These are phyloP conservation scores for Thuidium tamariscinum DNA, from an alignment of 225 moss, liverwort and hornwort species.

Conservation along the genomic window DNA sequence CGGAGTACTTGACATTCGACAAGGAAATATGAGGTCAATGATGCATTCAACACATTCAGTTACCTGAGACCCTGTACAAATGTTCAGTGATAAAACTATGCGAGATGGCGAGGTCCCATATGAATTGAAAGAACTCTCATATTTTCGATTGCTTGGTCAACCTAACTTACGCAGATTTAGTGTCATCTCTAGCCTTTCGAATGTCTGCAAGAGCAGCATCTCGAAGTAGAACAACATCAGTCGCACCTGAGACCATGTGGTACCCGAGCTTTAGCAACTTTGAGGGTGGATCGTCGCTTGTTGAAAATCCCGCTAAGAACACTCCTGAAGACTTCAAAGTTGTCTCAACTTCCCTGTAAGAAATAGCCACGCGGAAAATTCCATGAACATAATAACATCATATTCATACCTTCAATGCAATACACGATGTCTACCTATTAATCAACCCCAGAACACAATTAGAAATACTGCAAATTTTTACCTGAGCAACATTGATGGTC, in stretches of 20 bases:
- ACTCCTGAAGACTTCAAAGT: constrained; percentile 24
- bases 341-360: constrained; percentile 38
- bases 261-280: constrained; percentile 46
- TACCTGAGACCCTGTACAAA: neutral
- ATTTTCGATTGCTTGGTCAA: neutral
- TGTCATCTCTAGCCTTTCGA: constrained; percentile 20
- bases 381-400: neutral
- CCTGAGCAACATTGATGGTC: constrained; percentile 32
- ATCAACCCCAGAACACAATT: neutral
- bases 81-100: neutral
- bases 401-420: neutral
- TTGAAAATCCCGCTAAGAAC: constrained; percentile 32
- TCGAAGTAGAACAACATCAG: constrained; percentile 32
- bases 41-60: neutral
- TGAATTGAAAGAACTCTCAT: neutral
- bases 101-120: neutral
- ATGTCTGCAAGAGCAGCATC: constrained; percentile 39
- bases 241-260: constrained; percentile 46
- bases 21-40: neutral
- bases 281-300: constrained; percentile 33
- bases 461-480: neutral
- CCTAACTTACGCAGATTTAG: neutral
- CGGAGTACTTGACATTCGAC: neutral
- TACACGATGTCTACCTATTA: neutral
- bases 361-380: neutral